Conservation (phyloP, 169 alveolate species). For the Amoebophrya sp. region DNA sequence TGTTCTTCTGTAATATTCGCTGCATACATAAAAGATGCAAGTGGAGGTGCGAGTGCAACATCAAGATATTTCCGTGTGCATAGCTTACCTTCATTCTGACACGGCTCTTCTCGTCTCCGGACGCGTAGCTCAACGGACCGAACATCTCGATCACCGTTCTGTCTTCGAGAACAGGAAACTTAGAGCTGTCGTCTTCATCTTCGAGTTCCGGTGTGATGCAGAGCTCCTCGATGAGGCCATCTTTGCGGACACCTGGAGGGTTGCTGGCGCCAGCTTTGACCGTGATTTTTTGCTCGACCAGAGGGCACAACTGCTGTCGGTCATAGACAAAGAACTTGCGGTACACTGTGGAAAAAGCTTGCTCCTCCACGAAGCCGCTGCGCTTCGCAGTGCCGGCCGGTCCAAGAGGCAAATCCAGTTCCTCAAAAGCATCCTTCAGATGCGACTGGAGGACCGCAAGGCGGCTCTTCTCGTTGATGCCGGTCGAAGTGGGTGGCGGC, state of each 20-base stretch:
- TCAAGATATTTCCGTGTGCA: too few species aligned
- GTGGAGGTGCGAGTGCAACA: too few species aligned
- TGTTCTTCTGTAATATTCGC: too few species aligned
- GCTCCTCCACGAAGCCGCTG: neutral
- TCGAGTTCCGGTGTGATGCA: neutral
- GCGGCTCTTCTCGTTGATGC: neutral
- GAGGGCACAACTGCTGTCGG: too few species aligned
- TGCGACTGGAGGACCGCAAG: neutral
- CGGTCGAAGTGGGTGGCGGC: neutral
- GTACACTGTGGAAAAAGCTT: neutral
- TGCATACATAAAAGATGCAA: too few species aligned
- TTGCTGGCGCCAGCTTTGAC: neutral
- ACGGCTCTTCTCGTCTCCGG: neutral
- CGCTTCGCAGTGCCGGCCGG: neutral
- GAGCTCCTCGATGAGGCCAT: neutral
- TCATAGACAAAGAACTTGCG: neutral
- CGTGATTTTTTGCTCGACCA: neutral
- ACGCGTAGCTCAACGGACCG: neutral
- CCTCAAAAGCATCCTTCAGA: neutral
- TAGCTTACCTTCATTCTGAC: neutral
- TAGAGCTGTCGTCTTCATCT: neutral
- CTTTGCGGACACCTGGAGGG: neutral
- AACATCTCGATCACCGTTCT: neutral
- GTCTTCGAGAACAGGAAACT: neutral
- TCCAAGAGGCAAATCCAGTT: neutral